Conservation (phyloP, 305 asterid genomes). For the Fraxinus paxiana region DNA sequence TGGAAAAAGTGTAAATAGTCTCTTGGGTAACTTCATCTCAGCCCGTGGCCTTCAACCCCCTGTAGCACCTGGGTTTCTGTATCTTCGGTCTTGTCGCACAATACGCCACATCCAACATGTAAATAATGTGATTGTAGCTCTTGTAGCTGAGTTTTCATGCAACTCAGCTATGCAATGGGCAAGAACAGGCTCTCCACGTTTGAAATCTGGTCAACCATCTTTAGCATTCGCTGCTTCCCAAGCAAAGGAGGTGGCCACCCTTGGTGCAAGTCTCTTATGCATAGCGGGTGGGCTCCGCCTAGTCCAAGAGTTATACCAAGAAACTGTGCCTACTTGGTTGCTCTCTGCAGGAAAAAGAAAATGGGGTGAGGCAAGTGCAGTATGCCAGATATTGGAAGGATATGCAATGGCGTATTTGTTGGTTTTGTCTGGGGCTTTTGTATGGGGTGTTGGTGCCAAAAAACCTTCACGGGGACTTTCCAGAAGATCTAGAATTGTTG, state of each 20-base stretch:
- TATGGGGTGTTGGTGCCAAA: slow-evolving; percentile 27
- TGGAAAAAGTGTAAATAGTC: slow-evolving; percentile 21
- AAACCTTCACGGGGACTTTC: slow-evolving; percentile 13
- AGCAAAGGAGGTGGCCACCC: slow-evolving; percentile 21
- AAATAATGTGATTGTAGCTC: slow-evolving; percentile 21
- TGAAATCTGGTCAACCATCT: slow-evolving; percentile 21
- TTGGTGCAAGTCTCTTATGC: slow-evolving; percentile 26
- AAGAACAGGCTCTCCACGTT: slow-evolving; percentile 13
- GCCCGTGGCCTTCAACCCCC: slow-evolving; percentile 17
- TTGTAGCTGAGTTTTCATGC: slow-evolving; percentile 17
- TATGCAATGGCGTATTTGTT: slow-evolving; percentile 29
- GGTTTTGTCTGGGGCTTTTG: slow-evolving; percentile 23
- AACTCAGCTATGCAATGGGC: slow-evolving; percentile 10
- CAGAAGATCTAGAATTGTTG: slow-evolving; percentile 17
- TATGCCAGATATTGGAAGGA: slow-evolving; percentile 21
- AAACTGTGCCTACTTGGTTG: slow-evolving; percentile 31
- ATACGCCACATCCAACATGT: slow-evolving; percentile 21
- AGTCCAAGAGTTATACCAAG: slow-evolving; percentile 21
- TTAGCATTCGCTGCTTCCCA: slow-evolving; percentile 15
- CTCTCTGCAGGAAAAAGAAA: slow-evolving; percentile 18
- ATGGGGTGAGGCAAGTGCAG: slow-evolving; percentile 6
- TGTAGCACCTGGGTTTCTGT: slow-evolving; percentile 32
- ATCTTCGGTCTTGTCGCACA: slow-evolving; percentile 22
- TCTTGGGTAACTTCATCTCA: slow-evolving; percentile 25
- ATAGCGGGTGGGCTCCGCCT: slow-evolving; percentile 24